These are phyloP conservation scores for Chlorella vulgaris DNA, from an alignment of 139 green algal species.

Conservation along the genomic window DNA sequence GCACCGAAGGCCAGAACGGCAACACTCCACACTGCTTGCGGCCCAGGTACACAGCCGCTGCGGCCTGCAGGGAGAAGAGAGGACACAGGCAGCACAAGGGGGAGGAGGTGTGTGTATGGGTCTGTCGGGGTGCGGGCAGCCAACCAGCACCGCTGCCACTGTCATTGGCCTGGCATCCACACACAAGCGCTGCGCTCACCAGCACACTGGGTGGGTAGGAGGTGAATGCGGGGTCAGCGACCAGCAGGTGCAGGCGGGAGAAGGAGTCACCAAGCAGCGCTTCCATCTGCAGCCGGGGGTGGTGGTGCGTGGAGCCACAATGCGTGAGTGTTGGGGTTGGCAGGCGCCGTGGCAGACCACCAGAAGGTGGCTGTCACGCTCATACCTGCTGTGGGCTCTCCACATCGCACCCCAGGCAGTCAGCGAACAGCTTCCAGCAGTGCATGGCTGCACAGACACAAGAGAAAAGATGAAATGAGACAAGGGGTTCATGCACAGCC, in stretches of 20 bases:
- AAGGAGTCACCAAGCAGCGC: conserved; percentile 1
- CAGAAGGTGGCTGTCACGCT: no score
- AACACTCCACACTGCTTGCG: conserved; percentile 52
- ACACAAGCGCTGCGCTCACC: not conserved
- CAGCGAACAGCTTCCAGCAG: conserved; percentile 38
- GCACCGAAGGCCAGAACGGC: conserved; percentile 62
- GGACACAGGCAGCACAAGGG: not conserved
- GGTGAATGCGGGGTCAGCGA: not conserved
- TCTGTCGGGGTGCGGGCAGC: no score
- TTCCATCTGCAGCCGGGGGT: not conserved
- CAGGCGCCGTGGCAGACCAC: no score
- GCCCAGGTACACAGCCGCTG: conserved; percentile 42
- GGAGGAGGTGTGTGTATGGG: no score
- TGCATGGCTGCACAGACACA: conserved; percentile 18
- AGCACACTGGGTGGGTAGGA: conserved; percentile 11
- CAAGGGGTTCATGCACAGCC: not conserved
- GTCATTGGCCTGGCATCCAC: no score
- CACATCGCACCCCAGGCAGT: conserved; percentile 26
- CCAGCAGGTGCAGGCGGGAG: not conserved
- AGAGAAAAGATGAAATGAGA: not conserved
- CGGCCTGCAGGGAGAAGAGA: conserved; percentile 18
- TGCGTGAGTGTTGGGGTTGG: not conserved
- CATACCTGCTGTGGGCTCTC: conserved; percentile 7
- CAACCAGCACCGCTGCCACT: no score
- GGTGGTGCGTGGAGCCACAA: not conserved